Conservation (phyloP, 2,329 filamentous ascomycete genomes). For the Orbilia brochopaga region DNA sequence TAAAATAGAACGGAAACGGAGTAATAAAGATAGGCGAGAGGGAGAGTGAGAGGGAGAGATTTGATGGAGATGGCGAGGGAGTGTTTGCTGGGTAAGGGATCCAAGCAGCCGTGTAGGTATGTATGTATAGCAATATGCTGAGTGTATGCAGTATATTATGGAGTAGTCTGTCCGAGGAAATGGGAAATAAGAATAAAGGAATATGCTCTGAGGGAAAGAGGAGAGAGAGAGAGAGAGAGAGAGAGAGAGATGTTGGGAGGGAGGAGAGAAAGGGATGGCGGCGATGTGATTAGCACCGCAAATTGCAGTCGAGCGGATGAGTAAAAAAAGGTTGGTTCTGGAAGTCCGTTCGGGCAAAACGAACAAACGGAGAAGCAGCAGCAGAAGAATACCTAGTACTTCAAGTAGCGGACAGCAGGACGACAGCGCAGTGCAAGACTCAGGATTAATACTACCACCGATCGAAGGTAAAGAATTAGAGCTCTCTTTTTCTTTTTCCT, state of each 20-base stretch:
- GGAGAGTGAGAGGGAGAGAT: neutral
- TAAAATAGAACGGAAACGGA: neutral
- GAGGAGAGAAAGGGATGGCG: slow-evolving; percentile 14
- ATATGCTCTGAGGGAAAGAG: no score
- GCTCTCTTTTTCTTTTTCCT: neutral
- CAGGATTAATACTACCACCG: no score
- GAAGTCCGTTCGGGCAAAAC: slow-evolving; percentile 6
- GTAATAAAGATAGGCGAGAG: neutral
- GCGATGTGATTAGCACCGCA: slow-evolving; percentile 7
- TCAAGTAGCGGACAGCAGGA: no score
- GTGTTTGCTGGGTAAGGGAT: no score
- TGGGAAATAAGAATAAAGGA: no score
- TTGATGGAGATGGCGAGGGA: no score
- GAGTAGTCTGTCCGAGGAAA: no score
- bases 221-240: neutral
- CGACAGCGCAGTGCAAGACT: no score
- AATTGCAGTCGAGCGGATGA: slow-evolving; percentile 2
- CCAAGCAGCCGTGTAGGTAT: no score
- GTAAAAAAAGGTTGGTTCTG: slow-evolving; percentile 29
- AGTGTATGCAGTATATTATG: no score
- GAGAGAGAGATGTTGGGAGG: neutral
- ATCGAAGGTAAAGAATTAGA: no score
- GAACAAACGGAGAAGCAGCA: neutral
- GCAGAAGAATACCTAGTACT: neutral
- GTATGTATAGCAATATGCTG: no score